These are phyloP conservation scores for Micractinium sp. DNA, from an alignment of 139 green algal species.

Conservation along the genomic window DNA sequence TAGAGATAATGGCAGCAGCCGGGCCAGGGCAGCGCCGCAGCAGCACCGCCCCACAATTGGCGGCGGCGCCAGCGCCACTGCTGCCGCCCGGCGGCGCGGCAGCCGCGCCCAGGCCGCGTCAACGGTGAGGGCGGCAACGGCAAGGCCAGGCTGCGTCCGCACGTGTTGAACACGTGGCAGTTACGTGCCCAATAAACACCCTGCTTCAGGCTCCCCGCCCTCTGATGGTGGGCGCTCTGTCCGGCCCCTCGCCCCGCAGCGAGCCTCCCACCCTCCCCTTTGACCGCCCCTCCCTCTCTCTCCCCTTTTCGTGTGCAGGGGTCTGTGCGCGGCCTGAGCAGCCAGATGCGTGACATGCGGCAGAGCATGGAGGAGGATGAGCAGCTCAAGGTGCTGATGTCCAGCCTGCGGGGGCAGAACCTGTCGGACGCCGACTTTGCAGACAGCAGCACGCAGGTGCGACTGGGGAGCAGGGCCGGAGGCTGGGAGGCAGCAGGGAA, in stretches of 20 bases:
- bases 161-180: no score
- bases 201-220: no score
- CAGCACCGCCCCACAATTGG: not conserved
- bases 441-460: constrained; percentile 30
- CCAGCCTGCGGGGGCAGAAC: constrained; percentile 84
- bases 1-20: not conserved
- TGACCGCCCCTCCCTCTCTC: no score
- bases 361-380: constrained; percentile 79
- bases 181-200: no score
- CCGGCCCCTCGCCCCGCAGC: no score
- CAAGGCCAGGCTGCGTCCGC: no score
- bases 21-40: not conserved
- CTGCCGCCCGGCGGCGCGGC: not conserved
- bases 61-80: not conserved
- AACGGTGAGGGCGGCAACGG: not conserved
- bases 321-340: constrained; percentile 64
- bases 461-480: no score
- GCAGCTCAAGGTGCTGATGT: constrained; percentile 84
- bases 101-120: not conserved
- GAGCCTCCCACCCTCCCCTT: no score
- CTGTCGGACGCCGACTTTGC: constrained; percentile 89
- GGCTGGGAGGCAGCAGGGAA: no score
- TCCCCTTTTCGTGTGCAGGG: not conserved
- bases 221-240: no score
- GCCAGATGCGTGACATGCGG: constrained; percentile 76